These are phyloP conservation scores for Nemania abortiva DNA, from an alignment of 2,329 filamentous ascomycete species.

Conservation along the genomic window DNA sequence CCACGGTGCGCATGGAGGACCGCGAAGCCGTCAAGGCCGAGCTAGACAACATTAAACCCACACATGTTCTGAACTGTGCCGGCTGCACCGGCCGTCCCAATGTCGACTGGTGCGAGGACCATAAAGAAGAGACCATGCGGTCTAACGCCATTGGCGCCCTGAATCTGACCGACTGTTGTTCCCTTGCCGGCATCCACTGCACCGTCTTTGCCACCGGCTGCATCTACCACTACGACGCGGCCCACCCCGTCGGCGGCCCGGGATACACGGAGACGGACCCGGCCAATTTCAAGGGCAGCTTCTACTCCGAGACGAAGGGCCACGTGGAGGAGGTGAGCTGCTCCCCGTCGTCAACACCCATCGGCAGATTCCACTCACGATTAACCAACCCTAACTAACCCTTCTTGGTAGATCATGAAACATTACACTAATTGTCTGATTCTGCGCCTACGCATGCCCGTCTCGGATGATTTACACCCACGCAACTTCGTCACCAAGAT, in stretches of 20 bases:
- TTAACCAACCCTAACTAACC: constrained; percentile 21
- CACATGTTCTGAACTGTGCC: constrained; percentile 75
- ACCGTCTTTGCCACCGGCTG: constrained; percentile 77
- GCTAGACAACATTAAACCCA: constrained; percentile 70
- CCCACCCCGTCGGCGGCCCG: constrained; percentile 69
- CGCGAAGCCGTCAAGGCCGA: constrained; percentile 67
- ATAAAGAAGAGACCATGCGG: constrained; percentile 74
- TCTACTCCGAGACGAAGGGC: constrained; percentile 76
- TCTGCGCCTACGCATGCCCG: constrained; percentile 76
- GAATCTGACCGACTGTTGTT: constrained; percentile 73
- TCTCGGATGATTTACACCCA: constrained; percentile 74
- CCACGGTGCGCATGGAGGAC: constrained; percentile 74
- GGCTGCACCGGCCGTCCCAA: constrained; percentile 76
- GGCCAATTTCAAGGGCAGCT: constrained; percentile 75
- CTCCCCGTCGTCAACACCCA: neutral
- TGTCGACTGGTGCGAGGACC: constrained; percentile 78
- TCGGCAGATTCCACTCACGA: neutral
- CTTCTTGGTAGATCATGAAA: constrained; percentile 66
- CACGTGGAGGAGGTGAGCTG: constrained; percentile 70
- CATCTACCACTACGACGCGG: constrained; percentile 73
- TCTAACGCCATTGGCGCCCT: constrained; percentile 75
- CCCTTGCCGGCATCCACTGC: constrained; percentile 68
- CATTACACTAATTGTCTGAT: constrained; percentile 71
- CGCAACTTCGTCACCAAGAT: constrained; percentile 80
- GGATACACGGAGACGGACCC: constrained; percentile 72